Evolutionary conservation across 306 rosid species (phyloP).

Genomic region (Sicyos edulis): DNA sequence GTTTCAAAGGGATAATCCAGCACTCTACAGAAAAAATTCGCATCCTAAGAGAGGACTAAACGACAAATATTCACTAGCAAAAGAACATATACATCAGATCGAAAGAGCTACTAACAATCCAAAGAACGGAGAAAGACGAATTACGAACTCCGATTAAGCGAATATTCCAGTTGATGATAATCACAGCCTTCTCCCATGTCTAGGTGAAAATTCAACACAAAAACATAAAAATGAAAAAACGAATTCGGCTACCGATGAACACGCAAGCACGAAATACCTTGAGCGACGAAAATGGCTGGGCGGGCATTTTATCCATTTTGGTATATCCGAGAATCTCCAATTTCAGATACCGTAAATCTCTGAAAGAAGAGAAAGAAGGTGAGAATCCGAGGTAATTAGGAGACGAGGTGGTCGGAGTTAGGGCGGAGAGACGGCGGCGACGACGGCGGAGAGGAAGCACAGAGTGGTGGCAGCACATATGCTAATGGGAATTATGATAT

Average conservation of each 20-base stretch:
- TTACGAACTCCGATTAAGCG: not conserved
- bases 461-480: slow-evolving; percentile 34
- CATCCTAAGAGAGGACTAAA: not conserved
- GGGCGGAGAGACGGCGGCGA: slow-evolving; percentile 1
- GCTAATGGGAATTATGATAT: slow-evolving; percentile 22
- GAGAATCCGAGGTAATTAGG: slow-evolving; percentile 29
- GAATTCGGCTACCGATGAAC: not conserved
- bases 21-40: not conserved
- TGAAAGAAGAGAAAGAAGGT: slow-evolving; percentile 3
- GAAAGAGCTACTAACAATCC: not conserved
- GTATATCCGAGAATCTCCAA: slow-evolving; percentile 3
- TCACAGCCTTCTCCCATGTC: not conserved
- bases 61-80: not conserved
- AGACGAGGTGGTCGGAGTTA: slow-evolving; percentile 15
- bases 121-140: not conserved
- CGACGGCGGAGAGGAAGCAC: slow-evolving; percentile 26
- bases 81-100: slow-evolving; percentile 1
- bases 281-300: not conserved
- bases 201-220: not conserved
- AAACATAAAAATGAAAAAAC: not conserved
- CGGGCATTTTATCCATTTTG: too few species aligned
- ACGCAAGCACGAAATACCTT: slow-evolving; percentile 6
- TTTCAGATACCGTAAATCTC: not conserved
- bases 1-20: not conserved
- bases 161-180: not conserved